These are phyloP conservation scores for Capillidium heterosporum DNA, from an alignment of 371 early-diverging fungal species.

Conservation along the genomic window DNA sequence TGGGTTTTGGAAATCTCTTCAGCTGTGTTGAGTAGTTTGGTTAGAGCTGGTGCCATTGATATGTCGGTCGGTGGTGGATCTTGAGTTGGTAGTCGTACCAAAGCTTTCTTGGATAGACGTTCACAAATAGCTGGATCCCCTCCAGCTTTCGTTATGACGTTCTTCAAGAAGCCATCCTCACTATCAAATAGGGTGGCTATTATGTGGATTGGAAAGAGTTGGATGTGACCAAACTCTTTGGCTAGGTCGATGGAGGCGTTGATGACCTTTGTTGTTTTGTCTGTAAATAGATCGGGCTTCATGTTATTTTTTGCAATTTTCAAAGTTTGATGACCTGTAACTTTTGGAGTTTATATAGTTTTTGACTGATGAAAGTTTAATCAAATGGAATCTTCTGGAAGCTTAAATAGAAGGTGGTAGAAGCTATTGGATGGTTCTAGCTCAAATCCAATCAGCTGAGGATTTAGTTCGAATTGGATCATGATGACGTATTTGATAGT, in stretches of 20 bases:
- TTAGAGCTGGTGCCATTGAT: slow-evolving; percentile 33
- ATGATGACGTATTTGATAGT: no score
- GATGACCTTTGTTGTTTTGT: slow-evolving; percentile 57
- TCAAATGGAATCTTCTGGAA: no score
- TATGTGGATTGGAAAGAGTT: slow-evolving; percentile 65
- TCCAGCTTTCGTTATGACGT: slow-evolving; percentile 62
- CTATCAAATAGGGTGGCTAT: slow-evolving; percentile 63
- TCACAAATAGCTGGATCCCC: slow-evolving; percentile 55
- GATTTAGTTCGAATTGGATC: no score
- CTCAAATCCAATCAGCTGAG: no score
- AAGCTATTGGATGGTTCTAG: no score
- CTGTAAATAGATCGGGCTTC: slow-evolving; percentile 61
- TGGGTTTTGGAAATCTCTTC: slow-evolving; percentile 59
- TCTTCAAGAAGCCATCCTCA: slow-evolving; percentile 36
- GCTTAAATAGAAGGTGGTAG: no score
- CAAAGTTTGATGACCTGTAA: no score
- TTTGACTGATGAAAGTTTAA: no score
- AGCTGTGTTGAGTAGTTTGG: slow-evolving; percentile 43
- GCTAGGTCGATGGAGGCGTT: slow-evolving; percentile 50
- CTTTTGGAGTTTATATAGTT: no score
- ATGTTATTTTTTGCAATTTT: not conserved
- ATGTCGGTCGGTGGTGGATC: slow-evolving; percentile 66
- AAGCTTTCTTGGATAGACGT: slow-evolving; percentile 48
- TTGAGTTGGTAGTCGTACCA: slow-evolving; percentile 71
- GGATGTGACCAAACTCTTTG: slow-evolving; percentile 53